These are phyloP conservation scores for Pythium sp. DNA, from an alignment of 352 stramenopile genomes.

Conservation along the genomic window DNA sequence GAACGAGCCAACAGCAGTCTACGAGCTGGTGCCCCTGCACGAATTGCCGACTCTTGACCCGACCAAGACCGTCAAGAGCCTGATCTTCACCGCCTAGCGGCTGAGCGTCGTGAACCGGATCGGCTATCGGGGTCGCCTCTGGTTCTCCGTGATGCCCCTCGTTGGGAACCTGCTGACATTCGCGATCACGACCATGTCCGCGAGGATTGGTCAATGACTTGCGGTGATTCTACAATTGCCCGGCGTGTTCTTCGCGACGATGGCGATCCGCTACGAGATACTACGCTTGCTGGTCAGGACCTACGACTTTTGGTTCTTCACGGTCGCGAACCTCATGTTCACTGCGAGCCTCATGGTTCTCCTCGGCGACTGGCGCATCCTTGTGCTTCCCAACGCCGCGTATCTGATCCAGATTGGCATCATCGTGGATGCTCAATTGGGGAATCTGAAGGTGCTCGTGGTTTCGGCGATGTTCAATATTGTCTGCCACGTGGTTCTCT, in stretches of 20 bases:
- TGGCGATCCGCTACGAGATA: constrained; percentile 27
- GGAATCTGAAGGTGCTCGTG: constrained; percentile 20
- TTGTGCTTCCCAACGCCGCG: constrained; percentile 19
- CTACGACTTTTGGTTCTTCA: constrained; percentile 37
- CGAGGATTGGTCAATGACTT: constrained; percentile 11
- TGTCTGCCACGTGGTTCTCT: constrained; percentile 15
- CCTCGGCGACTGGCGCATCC: constrained; percentile 21
- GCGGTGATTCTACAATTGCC: constrained; percentile 23
- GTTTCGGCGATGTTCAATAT: constrained; percentile 22
- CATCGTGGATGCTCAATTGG: constrained; percentile 24
- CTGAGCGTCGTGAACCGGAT: constrained; percentile 20
- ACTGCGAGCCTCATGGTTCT: constrained; percentile 19
- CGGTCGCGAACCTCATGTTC: constrained; percentile 29
- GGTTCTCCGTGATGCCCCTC: constrained; percentile 19
- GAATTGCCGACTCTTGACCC: constrained; percentile 21
- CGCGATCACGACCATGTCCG: constrained; percentile 12
- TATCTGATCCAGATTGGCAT: constrained; percentile 30
- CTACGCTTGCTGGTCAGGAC: constrained; percentile 23
- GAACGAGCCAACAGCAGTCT: constrained; percentile 1
- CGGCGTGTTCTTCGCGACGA: constrained; percentile 23
- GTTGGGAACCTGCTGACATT: constrained; percentile 26
- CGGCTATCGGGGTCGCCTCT: constrained; percentile 9
- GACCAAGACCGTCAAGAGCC: constrained; percentile 27
- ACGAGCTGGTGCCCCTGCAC: constrained; percentile 20
- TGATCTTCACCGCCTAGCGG: constrained; percentile 18